Evolutionary conservation across 495 filamentous ascomycete species (phyloP).

Genomic region (Neurospora sublineolata): DNA sequence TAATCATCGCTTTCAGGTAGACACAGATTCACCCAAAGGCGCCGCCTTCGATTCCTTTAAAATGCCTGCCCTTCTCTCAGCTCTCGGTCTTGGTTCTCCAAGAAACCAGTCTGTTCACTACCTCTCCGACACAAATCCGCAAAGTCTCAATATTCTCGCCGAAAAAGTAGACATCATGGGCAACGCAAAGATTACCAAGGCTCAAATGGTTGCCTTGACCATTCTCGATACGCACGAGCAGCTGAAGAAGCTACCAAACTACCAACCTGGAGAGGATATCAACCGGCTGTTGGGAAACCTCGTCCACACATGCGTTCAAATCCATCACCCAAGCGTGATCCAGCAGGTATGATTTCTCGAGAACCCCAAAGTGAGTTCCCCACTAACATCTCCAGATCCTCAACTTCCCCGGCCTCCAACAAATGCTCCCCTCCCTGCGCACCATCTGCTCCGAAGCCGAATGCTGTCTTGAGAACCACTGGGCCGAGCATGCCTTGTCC

Average conservation of each 20-base stretch:
- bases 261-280: conserved; percentile 9
- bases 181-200: conserved; percentile 3
- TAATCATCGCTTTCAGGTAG: not conserved
- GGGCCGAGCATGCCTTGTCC: conserved; percentile 9
- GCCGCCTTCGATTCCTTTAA: not conserved
- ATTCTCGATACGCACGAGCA: conserved; percentile 12
- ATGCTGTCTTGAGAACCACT: conserved; percentile 17
- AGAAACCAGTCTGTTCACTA: not conserved
- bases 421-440: conserved; percentile 13
- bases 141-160: conserved; percentile 3
- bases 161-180: conserved; percentile 13
- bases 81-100: not conserved
- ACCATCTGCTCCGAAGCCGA: conserved; percentile 17
- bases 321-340: conserved; percentile 11
- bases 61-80: not conserved
- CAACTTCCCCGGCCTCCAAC: conserved; percentile 3
- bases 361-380: not conserved
- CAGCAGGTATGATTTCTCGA: conserved; percentile 5
- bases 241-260: conserved; percentile 10
- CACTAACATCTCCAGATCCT: conserved; percentile 8
- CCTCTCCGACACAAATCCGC: not conserved
- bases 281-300: conserved; percentile 17
- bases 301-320: conserved; percentile 15
- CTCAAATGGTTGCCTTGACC: conserved; percentile 3
- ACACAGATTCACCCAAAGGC: not conserved